Evolutionary conservation across 202 grass and related monocot genomes (phyloP).

Genomic region (Schoenoplectus tabernaemontani): DNA sequence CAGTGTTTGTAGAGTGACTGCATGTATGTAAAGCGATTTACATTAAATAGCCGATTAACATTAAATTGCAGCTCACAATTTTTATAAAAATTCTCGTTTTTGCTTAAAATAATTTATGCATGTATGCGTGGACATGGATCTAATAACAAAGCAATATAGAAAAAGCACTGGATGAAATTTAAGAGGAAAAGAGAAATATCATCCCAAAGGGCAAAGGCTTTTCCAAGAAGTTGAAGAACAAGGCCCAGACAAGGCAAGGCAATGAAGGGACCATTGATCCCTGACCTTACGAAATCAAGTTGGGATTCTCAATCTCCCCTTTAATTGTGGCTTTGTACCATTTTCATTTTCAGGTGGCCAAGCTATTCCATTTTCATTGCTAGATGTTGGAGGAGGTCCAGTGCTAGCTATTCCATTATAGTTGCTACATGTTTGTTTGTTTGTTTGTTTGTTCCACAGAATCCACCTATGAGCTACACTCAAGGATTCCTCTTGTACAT

Average conservation of each 20-base stretch:
- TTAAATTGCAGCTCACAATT: too few relatives aligned
- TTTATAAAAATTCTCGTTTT: too few relatives aligned
- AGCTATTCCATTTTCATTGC: background rate
- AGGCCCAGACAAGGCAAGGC: background rate
- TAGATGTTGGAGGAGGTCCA: conserved; percentile 15
- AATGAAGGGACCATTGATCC: background rate
- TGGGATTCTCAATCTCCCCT: background rate
- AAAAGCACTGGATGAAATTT: background rate
- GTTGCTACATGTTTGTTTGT: too few relatives aligned
- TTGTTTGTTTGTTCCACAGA: too few relatives aligned
- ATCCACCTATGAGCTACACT: background rate
- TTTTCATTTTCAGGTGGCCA: background rate
- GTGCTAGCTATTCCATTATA: background rate
- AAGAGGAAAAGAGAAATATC: background rate
- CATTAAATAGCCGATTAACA: too few relatives aligned
- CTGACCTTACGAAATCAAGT: background rate
- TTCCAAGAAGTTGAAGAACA: background rate
- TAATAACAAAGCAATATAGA: background rate
- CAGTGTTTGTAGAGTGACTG: too few relatives aligned
- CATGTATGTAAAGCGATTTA: too few relatives aligned
- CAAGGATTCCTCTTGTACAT: background rate
- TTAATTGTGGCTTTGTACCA: background rate
- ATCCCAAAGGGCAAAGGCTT: background rate
- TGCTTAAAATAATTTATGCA: too few relatives aligned
- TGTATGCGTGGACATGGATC: background rate